These are phyloP conservation scores for Mychonastes homosphaera DNA, from an alignment of 139 green algal species.

Conservation along the genomic window DNA sequence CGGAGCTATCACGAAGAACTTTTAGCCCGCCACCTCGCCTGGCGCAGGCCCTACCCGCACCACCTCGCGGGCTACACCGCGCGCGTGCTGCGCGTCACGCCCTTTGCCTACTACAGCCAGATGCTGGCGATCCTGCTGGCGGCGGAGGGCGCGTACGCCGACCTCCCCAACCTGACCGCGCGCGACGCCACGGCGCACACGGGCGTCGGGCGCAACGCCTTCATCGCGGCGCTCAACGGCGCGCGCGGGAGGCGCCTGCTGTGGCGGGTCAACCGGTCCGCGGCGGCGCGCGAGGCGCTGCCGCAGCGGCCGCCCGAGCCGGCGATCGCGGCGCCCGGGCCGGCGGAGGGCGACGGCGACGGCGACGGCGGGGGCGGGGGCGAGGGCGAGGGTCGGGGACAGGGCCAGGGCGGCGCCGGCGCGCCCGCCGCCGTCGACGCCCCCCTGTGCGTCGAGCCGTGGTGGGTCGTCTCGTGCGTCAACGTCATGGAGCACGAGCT, in stretches of 20 bases:
- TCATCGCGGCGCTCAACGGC: slow-evolving; percentile 82
- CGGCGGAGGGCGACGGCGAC: background rate
- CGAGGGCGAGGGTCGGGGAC: too few relatives aligned
- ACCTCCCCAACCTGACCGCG: slow-evolving; percentile 90
- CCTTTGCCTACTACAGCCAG: slow-evolving; percentile 82
- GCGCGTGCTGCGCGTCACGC: slow-evolving; percentile 69
- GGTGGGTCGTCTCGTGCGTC: slow-evolving; percentile 72
- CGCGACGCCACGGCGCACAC: slow-evolving; percentile 63
- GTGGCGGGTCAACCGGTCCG: slow-evolving; percentile 29
- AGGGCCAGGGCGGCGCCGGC: background rate
- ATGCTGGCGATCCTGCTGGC: slow-evolving; percentile 64
- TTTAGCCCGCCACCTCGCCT: too few relatives aligned
- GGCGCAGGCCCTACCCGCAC: slow-evolving; percentile 87
- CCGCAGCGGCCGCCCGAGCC: slow-evolving; percentile 35
- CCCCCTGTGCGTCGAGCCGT: slow-evolving; percentile 42
- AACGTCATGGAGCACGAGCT: slow-evolving; percentile 74
- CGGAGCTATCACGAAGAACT: too few relatives aligned
- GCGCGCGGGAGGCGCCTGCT: slow-evolving; percentile 13
- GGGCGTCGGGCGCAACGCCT: slow-evolving; percentile 88
- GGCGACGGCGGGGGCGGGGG: too few relatives aligned
- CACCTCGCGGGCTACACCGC: slow-evolving; percentile 77
- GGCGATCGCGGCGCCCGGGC: slow-evolving; percentile 4
- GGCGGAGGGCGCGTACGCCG: slow-evolving; percentile 80
- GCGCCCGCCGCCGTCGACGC: background rate
- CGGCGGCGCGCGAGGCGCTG: slow-evolving; percentile 42